A percentile compares a stretch with the other conserved stretches of the same genome.
Conservation (phyloP, 2,329 filamentous ascomycete genomes). For the Penicillium crustosum region DNA sequence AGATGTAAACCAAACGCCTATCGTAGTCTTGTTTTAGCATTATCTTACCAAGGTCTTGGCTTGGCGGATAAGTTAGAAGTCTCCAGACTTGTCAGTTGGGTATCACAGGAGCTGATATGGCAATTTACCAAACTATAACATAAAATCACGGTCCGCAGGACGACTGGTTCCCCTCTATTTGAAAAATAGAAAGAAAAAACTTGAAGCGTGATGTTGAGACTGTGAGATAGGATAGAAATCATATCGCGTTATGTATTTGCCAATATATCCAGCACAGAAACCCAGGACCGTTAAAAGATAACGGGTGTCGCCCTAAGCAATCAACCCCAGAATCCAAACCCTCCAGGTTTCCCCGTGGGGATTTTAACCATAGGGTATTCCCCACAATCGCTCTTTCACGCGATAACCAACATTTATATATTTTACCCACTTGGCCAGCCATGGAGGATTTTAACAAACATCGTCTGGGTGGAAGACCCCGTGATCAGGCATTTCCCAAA, state of each 20-base stretch:
- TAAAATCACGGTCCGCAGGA: neutral
- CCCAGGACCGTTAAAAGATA: neutral
- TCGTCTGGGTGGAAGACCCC: neutral
- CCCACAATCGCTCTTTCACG: neutral
- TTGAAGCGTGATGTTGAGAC: neutral
- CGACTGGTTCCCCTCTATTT: too few relatives aligned
- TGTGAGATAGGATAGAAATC: neutral
- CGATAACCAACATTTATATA: neutral
- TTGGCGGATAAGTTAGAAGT: neutral
- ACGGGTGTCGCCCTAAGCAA: too few relatives aligned
- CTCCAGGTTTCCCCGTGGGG: neutral
- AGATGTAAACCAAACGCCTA: neutral
- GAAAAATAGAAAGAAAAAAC: too few relatives aligned
- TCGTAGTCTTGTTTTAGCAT: neutral
- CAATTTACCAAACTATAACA: neutral
- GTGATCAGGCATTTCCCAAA: neutral
- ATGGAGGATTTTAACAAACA: neutral
- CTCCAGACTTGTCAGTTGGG: neutral
- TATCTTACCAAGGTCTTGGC: neutral
- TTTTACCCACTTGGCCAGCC: neutral
- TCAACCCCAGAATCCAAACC: neutral
- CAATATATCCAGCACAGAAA: neutral
- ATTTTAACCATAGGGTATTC: too few relatives aligned
- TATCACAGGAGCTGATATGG: neutral
- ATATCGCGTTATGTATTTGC: neutral